A percentile compares a stretch with the other conserved stretches of the same genome.
These are phyloP conservation scores for Colletotrichum endophyticum DNA, from an alignment of 2,329 filamentous ascomycete genomes.

Conservation along the genomic window DNA sequence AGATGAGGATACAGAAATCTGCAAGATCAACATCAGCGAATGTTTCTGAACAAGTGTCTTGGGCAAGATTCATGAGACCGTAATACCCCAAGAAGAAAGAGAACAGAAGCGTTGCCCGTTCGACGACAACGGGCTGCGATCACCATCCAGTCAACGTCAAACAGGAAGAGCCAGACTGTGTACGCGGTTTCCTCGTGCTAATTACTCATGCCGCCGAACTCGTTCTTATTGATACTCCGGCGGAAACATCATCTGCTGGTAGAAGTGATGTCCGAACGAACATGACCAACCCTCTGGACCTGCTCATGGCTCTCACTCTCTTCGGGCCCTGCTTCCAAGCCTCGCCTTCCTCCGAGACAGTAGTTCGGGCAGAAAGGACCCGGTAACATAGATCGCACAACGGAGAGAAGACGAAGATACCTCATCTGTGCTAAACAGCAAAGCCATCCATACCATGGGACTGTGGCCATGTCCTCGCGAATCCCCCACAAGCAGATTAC, in stretches of 20 bases:
- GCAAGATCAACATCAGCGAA: too few species aligned
- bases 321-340: background rate
- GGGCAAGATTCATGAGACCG: too few species aligned
- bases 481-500: fast-evolving
- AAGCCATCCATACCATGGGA: background rate
- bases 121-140: too few species aligned
- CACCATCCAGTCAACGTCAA: too few species aligned
- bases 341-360: fast-evolving
- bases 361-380: fast-evolving
- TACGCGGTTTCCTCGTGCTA: too few species aligned
- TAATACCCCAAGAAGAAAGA: too few species aligned
- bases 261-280: background rate
- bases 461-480: background rate
- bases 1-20: too few species aligned
- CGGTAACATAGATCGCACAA: too few species aligned
- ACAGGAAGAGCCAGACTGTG: too few species aligned
- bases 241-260: fast-evolving
- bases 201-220: too few species aligned
- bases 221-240: fast-evolving
- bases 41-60: too few species aligned
- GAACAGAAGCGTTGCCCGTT: too few species aligned
- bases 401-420: background rate
- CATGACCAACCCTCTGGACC: background rate
- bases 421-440: background rate
- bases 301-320: background rate